Percentiles rank a stretch among this genome's conserved stretches.
These are phyloP conservation scores for Tetrastigma voinierianum DNA, from an alignment of 164 flowering plant species.

Conservation along the genomic window DNA sequence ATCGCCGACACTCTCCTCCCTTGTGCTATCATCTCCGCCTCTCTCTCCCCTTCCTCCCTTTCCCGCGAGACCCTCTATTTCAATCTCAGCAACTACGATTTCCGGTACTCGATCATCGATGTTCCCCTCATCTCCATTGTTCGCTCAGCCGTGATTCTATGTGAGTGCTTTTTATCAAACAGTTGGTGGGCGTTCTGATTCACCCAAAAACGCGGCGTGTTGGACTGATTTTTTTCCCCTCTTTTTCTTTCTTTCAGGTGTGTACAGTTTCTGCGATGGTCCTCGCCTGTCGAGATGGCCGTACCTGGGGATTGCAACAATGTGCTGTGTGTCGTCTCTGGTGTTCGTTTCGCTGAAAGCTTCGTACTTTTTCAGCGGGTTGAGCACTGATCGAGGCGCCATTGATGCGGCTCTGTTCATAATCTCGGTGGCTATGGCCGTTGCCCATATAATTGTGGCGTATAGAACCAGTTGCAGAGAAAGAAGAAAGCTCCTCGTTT, in stretches of 20 bases:
- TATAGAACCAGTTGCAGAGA: slow-evolving; percentile 88
- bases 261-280: slow-evolving; percentile 84
- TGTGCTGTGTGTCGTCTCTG: slow-evolving; percentile 71
- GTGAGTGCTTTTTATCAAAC: slow-evolving; percentile 36
- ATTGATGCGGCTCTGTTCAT: slow-evolving; percentile 62
- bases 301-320: slow-evolving; percentile 63
- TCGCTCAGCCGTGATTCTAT: slow-evolving; percentile 67
- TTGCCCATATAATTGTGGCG: slow-evolving; percentile 77
- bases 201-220: not conserved
- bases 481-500: slow-evolving; percentile 81
- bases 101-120: slow-evolving; percentile 71
- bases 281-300: slow-evolving; percentile 78
- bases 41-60: slow-evolving; percentile 39
- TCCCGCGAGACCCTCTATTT: slow-evolving; percentile 35
- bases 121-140: slow-evolving; percentile 76
- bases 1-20: slow-evolving; percentile 73
- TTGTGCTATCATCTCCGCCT: slow-evolving; percentile 66
- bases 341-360: slow-evolving; percentile 72
- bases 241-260: slow-evolving; percentile 42
- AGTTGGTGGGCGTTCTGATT: not conserved
- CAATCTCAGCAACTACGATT: slow-evolving; percentile 62
- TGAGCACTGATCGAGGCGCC: slow-evolving; percentile 15
- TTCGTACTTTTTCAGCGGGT: slow-evolving; percentile 46
- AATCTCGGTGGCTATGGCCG: slow-evolving; percentile 61
- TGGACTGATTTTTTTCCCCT: not conserved